Base-by-base conservation (phyloP, 129 eudicot genomes). In the Chrysanthemum lavandulifolium region DNA sequence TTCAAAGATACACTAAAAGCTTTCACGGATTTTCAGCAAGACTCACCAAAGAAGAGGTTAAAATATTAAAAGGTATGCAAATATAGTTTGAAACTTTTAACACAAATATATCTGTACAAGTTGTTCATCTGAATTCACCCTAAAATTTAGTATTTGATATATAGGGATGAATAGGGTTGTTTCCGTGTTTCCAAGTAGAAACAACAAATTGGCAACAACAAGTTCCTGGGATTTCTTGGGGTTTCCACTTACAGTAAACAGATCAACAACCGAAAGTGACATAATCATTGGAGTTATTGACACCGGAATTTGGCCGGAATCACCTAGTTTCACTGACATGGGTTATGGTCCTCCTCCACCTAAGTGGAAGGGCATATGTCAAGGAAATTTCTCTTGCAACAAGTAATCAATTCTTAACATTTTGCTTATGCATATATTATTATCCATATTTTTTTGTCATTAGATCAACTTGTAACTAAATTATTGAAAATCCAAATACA, bases 11-110 rank as follows among this genome's bases (percentile, higher is more conserved):
- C 68, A 64, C 68, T 15, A 64, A 64, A 64, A 36, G 68, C 52
- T 64, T 64, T 25, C 68, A 64, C n/a, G 68, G 52, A 64, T 64
- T 64, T 64, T 64, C 68, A 23, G 52, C 52, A 64, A 64, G 68
- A 33, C 52, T 64, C 16, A 64, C 68, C 0, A 2, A 31, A 31
- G 36, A 31, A 31, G 36, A 31, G 36, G 36, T 31, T 31, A 31
- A 31, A 31, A 4, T 31, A 31, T 31, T 64, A 2, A 33, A 21
- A 36, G 68, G 68, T 36, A 36, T 62, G 33, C 33, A 29, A 3
- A 29, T 31, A 29, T 29, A 29, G 33, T 1, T 29, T 29, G 33
- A 29, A 61, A 58, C 29, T 4, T 23, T 59, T 23, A 58, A 18
- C 29, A 29, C 40, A n/a, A n/a, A n/a, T n/a, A n/a, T n/a, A n/a